These are phyloP conservation scores for Eimeria acervulina DNA, from an alignment of 169 alveolate genomes.

Conservation along the genomic window DNA sequence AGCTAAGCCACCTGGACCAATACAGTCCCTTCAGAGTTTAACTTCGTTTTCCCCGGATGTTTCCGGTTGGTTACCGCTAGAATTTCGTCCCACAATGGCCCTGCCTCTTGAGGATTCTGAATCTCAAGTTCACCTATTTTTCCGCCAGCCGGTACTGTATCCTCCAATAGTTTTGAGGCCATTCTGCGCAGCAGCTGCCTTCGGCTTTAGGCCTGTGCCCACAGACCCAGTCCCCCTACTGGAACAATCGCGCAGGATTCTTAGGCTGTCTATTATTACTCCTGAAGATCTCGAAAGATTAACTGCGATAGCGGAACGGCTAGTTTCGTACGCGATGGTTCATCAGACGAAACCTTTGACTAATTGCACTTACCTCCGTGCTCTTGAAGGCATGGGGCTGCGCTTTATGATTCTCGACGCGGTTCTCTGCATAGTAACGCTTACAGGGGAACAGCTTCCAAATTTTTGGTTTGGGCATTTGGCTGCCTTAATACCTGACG, in stretches of 20 bases:
- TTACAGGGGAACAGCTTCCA: background rate
- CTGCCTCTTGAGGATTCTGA: background rate
- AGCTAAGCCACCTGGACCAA: background rate
- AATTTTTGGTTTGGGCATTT: background rate
- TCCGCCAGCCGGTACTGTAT: background rate
- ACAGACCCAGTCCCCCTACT: background rate
- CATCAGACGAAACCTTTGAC: background rate
- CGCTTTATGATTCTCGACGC: constrained; percentile 1
- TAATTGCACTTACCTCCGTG: background rate
- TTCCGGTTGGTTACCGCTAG: background rate
- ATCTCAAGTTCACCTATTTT: background rate
- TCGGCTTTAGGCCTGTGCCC: background rate
- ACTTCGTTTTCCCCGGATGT: too few relatives aligned
- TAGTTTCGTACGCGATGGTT: background rate
- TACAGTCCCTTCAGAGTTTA: background rate
- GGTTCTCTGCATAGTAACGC: background rate
- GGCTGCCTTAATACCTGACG: background rate
- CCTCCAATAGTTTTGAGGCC: background rate
- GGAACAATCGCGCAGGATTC: background rate
- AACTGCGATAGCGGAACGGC: background rate
- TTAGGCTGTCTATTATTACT: background rate
- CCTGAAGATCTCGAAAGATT: background rate
- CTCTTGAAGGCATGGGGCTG: background rate
- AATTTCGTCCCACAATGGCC: background rate
- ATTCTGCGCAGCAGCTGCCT: background rate